Evolutionary conservation across 768 basidiomycete species (phyloP).

Genomic region (Udeniomyces megalosporus): DNA sequence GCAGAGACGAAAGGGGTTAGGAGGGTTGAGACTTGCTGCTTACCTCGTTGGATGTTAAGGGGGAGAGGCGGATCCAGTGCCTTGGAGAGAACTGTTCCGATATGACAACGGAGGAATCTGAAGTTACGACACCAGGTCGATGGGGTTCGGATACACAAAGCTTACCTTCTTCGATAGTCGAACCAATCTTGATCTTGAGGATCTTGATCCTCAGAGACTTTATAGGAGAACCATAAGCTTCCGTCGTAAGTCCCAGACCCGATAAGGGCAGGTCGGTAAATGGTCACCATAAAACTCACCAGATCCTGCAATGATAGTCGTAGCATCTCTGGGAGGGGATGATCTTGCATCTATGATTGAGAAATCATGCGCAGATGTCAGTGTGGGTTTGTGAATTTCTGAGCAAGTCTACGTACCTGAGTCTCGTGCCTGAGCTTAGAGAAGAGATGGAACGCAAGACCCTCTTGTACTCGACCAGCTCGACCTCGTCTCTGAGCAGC

Average conservation of each 20-base stretch:
- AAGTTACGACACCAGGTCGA: not conserved
- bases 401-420: constrained; percentile 46
- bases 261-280: too few relatives aligned
- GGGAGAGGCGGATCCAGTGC: constrained; percentile 79
- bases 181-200: constrained; percentile 70
- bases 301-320: constrained; percentile 83
- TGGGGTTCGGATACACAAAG: too few relatives aligned
- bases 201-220: constrained; percentile 58
- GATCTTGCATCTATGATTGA: constrained; percentile 52
- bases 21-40: not conserved
- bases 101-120: not conserved
- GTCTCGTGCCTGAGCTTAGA: constrained; percentile 72
- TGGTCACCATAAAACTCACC: too few relatives aligned
- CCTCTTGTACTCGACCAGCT: constrained; percentile 76
- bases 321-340: constrained; percentile 89
- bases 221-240: too few relatives aligned
- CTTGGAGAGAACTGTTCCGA: constrained; percentile 45
- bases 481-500: constrained; percentile 50
- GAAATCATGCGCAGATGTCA: not conserved
- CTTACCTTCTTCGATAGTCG: constrained; percentile 57
- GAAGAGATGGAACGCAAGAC: constrained; percentile 90
- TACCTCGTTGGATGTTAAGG: constrained; percentile 59
- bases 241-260: too few relatives aligned
- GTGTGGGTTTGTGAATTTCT: not conserved
- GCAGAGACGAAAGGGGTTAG: not conserved